Evolutionary conservation across 2,329 filamentous ascomycete species (phyloP).

Genomic region (Sphaerulina vaccinii): DNA sequence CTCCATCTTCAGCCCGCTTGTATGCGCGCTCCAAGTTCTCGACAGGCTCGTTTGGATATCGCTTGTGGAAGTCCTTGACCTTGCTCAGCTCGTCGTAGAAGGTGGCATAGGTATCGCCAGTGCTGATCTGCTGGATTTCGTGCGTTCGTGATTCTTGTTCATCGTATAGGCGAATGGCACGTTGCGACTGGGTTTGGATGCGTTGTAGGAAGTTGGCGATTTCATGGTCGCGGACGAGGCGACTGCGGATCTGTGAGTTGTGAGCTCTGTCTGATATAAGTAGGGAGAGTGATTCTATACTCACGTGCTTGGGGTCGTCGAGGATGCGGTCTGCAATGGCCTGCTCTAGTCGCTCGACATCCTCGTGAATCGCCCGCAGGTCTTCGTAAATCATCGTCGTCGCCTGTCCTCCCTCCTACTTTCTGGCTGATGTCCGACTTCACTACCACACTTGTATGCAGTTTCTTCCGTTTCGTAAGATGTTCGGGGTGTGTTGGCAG

Average conservation of each 20-base stretch:
- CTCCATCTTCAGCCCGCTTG: constrained; percentile 65
- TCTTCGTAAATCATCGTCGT: constrained; percentile 78
- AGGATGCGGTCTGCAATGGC: constrained; percentile 84
- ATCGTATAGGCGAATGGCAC: constrained; percentile 78
- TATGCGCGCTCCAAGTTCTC: constrained; percentile 95
- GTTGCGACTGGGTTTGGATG: constrained; percentile 80
- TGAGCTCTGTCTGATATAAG: constrained; percentile 22
- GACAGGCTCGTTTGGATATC: constrained; percentile 90
- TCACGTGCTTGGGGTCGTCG: constrained; percentile 84
- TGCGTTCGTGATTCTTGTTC: constrained; percentile 70
- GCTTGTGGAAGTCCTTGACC: constrained; percentile 82
- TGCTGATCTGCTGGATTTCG: constrained; percentile 81
- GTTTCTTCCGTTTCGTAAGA: too few relatives aligned
- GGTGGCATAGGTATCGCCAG: constrained; percentile 81
- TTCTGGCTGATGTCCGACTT: too few relatives aligned
- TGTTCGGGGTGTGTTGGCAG: too few relatives aligned
- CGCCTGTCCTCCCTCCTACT: neutral
- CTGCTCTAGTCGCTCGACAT: constrained; percentile 92
- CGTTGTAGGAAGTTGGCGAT: constrained; percentile 81
- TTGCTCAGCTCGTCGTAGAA: constrained; percentile 83
- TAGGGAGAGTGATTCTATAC: constrained; percentile 37
- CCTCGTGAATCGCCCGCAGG: constrained; percentile 90
- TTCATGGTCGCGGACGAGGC: constrained; percentile 88
- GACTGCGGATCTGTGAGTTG: constrained; percentile 71
- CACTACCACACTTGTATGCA: too few relatives aligned